phyloP scores from a whole-genome alignment of 225 moss, liverwort and hornwort genomes.

The Anthoceros angustus region DNA sequence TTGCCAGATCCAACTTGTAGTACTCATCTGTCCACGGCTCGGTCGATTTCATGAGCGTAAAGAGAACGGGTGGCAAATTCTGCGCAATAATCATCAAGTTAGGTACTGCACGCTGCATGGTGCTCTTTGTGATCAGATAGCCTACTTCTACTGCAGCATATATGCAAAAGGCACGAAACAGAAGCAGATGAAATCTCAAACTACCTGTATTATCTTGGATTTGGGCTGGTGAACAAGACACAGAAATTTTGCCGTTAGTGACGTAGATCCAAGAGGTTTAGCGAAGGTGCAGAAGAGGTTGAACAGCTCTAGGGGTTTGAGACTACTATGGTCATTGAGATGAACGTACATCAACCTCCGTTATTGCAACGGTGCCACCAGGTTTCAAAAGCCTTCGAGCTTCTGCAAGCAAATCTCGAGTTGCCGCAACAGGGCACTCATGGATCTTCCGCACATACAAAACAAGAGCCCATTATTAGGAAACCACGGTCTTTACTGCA shows the following conservation, averaged over 20 bases:
- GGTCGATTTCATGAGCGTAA: conserved; percentile 64
- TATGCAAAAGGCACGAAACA: not conserved
- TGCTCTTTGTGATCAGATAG: no score
- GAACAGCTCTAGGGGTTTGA: not conserved
- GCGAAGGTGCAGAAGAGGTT: not conserved
- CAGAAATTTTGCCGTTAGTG: conserved; percentile 7
- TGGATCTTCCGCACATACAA: conserved; percentile 33
- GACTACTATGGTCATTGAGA: not conserved
- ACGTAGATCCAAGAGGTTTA: conserved; percentile 7
- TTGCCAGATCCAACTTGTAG: conserved; percentile 49
- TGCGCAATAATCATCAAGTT: conserved; percentile 15
- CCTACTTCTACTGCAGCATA: no score
- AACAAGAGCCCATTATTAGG: conserved; percentile 3
- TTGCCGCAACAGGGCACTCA: conserved; percentile 58
- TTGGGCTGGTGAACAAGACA: conserved; percentile 46
- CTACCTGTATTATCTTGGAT: conserved; percentile 81
- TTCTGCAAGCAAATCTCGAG: conserved; percentile 45
- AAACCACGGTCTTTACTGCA: conserved; percentile 3
- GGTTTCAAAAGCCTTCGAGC: conserved; percentile 66
- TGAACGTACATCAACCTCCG: conserved; percentile 52
- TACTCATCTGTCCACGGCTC: conserved; percentile 91
- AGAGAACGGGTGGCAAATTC: conserved; percentile 61
- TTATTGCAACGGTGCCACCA: conserved; percentile 72
- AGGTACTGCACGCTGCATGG: not conserved
- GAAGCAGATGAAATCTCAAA: conserved; percentile 5